Conservation (phyloP, 2,329 filamentous ascomycete genomes). For the Pseudogymnoascus sp. region DNA sequence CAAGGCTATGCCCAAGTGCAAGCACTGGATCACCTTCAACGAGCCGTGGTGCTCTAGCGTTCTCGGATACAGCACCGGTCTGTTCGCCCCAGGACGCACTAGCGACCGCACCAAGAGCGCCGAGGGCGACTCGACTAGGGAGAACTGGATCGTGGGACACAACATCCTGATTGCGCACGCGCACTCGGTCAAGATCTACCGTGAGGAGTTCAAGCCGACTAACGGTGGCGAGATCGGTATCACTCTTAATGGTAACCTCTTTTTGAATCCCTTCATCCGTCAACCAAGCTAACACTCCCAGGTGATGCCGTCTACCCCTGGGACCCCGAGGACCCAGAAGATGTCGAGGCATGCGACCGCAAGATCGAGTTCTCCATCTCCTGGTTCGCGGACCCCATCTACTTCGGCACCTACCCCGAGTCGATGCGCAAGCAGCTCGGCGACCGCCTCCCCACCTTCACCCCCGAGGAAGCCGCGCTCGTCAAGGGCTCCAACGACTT, state of each 20-base stretch:
- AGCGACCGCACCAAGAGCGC: slow-evolving; percentile 64
- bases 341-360: slow-evolving; percentile 67
- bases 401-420: slow-evolving; percentile 74
- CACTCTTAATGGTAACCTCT: slow-evolving; percentile 62
- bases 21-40: slow-evolving; percentile 87
- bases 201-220: slow-evolving; percentile 68
- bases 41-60: slow-evolving; percentile 82
- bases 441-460: slow-evolving; percentile 66
- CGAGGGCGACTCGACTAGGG: slow-evolving; percentile 64
- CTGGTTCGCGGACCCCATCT: slow-evolving; percentile 85
- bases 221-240: slow-evolving; percentile 75
- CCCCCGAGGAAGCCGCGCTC: slow-evolving; percentile 61
- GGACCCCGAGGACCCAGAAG: slow-evolving; percentile 66
- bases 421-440: slow-evolving; percentile 79
- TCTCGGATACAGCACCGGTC: slow-evolving; percentile 68
- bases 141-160: slow-evolving; percentile 79
- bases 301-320: slow-evolving; percentile 75
- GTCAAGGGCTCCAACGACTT: slow-evolving; percentile 85
- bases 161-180: slow-evolving; percentile 73
- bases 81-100: slow-evolving; percentile 74
- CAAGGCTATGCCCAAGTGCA: slow-evolving; percentile 65
- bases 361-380: slow-evolving; percentile 82
- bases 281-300: slow-evolving; percentile 23
- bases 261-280: slow-evolving; percentile 1
- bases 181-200: slow-evolving; percentile 70